Evolutionary conservation across 169 alveolate genomes (phyloP), one percentile per base, ranked within the genome.

Genomic region (Plasmodium billcollinsi): DNA sequence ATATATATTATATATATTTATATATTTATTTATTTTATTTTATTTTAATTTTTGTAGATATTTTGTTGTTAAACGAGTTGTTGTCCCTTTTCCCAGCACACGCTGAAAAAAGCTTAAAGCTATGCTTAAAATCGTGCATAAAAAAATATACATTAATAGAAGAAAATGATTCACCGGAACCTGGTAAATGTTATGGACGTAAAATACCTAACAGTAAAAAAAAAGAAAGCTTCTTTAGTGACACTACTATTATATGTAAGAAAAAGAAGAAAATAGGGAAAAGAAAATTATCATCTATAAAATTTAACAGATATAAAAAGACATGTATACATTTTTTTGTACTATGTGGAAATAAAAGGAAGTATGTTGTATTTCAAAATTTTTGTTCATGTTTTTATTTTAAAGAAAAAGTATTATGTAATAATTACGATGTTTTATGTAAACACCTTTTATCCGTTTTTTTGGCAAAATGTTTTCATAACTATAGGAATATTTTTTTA

Each of bases 371-470:
- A 33, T 73, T 70, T 33, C 11, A 70, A 73, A 67, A 76, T 15
- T 88, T 63, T 63, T 76, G 89, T 63, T 71, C 89, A 14, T 80
- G 88, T 88, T 88, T 74, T 74, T 74, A 74, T 49, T 88, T 74
- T 88, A 88, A 88, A 26, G 80, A 88, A 70, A 88, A 88, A 43
- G 88, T 88, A 12, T 66, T 88, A 73, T 88, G 88, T 21, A 54
- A 56, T 54, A 8, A 71, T 70, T 26, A 58, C 52, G 88, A 88
- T 43, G 15, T 88, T 15, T 58, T 73, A 66, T 88, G 93, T 67
- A 76, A 80, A 20, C 88, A 70, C 62, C 15, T 76, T 88, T 43
- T 88, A 52, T 70, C 89, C 66, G 88, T 73, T 66, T 61, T 43
- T 33, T 52, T 88, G 43, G 83, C 89, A 73, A 74, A 76, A 73